Percentiles rank a stretch among this genome's conserved stretches.
phyloP scores from a whole-genome alignment of 306 rosid species.

The Ziziphus jujuba region DNA sequence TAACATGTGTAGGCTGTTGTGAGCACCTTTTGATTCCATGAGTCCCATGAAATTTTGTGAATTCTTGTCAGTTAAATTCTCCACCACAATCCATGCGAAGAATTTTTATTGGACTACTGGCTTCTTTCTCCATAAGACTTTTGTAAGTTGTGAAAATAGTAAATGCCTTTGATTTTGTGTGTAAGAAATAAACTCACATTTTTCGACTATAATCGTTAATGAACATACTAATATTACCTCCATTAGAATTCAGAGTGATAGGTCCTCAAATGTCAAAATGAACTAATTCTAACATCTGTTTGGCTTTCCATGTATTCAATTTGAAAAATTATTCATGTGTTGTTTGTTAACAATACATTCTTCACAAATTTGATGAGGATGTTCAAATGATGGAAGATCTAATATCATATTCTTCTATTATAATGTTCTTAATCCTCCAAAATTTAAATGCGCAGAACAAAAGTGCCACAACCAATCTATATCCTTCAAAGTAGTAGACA shows the following conservation, averaged over 20 bases:
- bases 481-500: background rate
- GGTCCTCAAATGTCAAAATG: background rate
- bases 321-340: background rate
- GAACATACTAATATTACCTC: background rate
- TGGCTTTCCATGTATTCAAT: background rate
- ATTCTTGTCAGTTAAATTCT: background rate
- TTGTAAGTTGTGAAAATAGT: background rate
- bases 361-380: background rate
- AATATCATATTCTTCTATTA: background rate
- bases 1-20: background rate
- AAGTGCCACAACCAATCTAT: background rate
- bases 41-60: too few relatives aligned
- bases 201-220: background rate
- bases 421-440: background rate
- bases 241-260: background rate
- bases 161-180: background rate
- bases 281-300: background rate
- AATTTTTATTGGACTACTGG: background rate
- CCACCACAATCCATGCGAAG: background rate
- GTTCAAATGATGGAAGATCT: background rate
- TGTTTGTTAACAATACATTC: slow-evolving; percentile 1
- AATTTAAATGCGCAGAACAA: background rate
- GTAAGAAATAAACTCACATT: background rate
- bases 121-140: background rate
- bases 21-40: background rate